Base-by-base conservation (phyloP, 768 basidiomycete genomes). In the Trametes sanguinea region DNA sequence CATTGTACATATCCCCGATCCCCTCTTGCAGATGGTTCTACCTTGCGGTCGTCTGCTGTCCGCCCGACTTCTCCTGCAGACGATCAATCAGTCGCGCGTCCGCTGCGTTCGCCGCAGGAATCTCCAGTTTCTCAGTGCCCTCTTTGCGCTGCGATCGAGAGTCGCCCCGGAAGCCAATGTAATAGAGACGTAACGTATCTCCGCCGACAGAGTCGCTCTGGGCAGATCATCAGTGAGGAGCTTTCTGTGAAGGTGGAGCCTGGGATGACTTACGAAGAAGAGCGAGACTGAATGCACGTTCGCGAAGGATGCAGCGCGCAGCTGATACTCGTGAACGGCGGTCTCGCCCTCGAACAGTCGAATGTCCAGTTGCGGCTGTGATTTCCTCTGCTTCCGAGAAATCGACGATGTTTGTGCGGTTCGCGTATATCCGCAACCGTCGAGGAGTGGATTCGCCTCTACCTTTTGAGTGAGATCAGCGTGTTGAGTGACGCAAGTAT, bases 81-180 rank as follows among this genome's bases (percentile, higher is more conserved):
- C 81, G 80, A 65, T 91, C 87, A 11, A 85, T 77, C 9, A 92
- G 66, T 9, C 83, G 73, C 0, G 90, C 87, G 65, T 95, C 93
- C 0, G 89, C 85, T 0, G 90, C 88, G 67, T 91, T 83, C 4
- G 87, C 87, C n/a, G 93, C 90, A 0, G 88, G 89, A 14, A 95
- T 83, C 68, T 86, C 88, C 51, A 89, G 78, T 71, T 83, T 85
- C 50, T 81, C 82, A 39, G 80, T 80, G n/a, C 76, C 81, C 55
- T 89, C 87, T 64, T 82, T 85, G 65, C 80, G 79, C 16, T 74
- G 72, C 16, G 79, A 77, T 55, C 80, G 77, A 50, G 80, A 77
- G 65, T 92, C 89, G 44, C 92, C 93, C 71, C 86, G 89, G 79
- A 95, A 95, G 17, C 92, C 92, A 45, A 94, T 69, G 68, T 87